Percentiles rank a stretch among this genome's conserved stretches.
Evolutionary conservation across 148 eudicot species (phyloP).

Genomic region (Fallopia convolvulus): DNA sequence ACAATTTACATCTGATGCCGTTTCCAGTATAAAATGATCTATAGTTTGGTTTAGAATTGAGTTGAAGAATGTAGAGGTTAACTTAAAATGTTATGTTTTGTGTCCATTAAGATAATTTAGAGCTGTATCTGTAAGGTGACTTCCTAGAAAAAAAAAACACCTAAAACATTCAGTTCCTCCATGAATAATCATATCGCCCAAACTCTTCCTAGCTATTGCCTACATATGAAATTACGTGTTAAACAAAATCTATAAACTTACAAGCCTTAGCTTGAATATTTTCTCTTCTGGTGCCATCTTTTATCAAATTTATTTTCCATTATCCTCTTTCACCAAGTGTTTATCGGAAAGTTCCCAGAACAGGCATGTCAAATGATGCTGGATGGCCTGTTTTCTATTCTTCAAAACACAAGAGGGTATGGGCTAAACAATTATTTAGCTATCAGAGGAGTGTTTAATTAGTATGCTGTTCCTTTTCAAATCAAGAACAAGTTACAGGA

Average conservation of each 20-base stretch:
- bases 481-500: background rate
- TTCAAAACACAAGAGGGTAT: background rate
- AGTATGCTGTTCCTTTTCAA: background rate
- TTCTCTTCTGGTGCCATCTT: background rate
- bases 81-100: background rate
- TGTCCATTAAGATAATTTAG: background rate
- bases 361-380: background rate
- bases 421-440: background rate
- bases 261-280: background rate
- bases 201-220: background rate
- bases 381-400: background rate
- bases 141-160: background rate
- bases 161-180: background rate
- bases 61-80: background rate
- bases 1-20: background rate
- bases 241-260: background rate
- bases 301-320: background rate
- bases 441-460: background rate
- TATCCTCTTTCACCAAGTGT: background rate
- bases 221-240: background rate
- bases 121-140: background rate
- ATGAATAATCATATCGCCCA: background rate
- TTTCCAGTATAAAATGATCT: background rate
- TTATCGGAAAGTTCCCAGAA: background rate
- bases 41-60: background rate